Evolutionary conservation across 441 rosid genomes (phyloP).

Genomic region (Euphorbia celastroides): DNA sequence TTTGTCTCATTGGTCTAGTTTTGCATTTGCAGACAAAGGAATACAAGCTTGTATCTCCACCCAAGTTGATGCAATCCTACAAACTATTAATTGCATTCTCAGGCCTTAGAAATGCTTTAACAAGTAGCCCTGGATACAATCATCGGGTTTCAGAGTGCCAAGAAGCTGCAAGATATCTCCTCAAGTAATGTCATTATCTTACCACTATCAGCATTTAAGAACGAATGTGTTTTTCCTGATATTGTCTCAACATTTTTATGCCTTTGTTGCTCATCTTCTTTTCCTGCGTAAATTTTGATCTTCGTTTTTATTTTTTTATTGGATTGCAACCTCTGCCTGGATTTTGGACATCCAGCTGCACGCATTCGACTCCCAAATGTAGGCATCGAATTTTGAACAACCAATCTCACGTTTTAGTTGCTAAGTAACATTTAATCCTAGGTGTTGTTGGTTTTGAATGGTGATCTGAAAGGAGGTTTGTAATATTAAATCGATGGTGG

Average conservation of each 20-base stretch:
- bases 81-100: constrained; percentile 88
- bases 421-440: background rate
- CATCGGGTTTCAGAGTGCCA: constrained; percentile 83
- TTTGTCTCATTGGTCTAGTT: constrained; percentile 29
- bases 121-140: constrained; percentile 89
- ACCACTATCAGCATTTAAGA: background rate
- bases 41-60: constrained; percentile 55
- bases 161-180: constrained; percentile 80
- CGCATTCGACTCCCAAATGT: background rate
- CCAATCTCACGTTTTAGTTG: background rate
- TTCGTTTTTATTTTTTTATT: background rate
- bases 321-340: background rate
- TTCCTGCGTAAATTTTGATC: background rate
- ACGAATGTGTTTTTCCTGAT: background rate
- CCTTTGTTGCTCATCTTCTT: background rate
- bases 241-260: background rate
- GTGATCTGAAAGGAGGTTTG: background rate
- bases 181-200: constrained; percentile 41
- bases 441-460: background rate
- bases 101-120: constrained; percentile 82
- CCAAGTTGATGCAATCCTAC: constrained; percentile 42
- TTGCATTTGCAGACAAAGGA: constrained; percentile 59
- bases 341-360: background rate
- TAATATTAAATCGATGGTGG: background rate
- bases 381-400: background rate